Percentiles rank a stretch among this genome's conserved stretches.
Evolutionary conservation across 176 grass and related monocot genomes (phyloP).

Genomic region (Cocos nucifera): DNA sequence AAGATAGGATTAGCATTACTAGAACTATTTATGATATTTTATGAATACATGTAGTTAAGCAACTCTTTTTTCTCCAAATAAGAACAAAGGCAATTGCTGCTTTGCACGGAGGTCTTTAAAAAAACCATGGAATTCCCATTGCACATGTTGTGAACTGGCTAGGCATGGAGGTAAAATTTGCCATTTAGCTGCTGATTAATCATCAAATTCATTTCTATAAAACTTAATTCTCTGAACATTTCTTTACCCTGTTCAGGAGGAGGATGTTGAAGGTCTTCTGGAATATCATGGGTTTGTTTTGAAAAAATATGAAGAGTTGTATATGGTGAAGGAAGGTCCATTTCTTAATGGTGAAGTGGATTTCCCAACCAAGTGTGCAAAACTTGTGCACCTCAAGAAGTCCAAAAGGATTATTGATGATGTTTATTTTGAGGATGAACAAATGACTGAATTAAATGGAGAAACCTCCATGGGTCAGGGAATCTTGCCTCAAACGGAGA

Average conservation of each 20-base stretch:
- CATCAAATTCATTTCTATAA: constrained; percentile 8
- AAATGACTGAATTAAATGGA: constrained; percentile 19
- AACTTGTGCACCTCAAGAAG: constrained; percentile 70
- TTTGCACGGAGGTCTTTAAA: constrained; percentile 75
- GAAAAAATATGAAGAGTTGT: constrained; percentile 68
- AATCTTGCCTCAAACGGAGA: constrained; percentile 11
- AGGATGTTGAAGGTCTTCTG: constrained; percentile 56
- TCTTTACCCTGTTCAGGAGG: constrained; percentile 37
- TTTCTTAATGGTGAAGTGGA: constrained; percentile 71
- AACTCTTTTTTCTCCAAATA: constrained; percentile 39
- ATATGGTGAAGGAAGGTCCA: constrained; percentile 74
- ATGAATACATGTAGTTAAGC: constrained; percentile 24
- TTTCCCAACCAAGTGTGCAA: constrained; percentile 51
- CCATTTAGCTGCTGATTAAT: constrained; percentile 17
- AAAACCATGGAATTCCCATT: constrained; percentile 82
- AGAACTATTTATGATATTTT: neutral
- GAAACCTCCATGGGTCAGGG: constrained; percentile 24
- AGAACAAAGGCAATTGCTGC: constrained; percentile 82
- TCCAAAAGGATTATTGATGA: constrained; percentile 47
- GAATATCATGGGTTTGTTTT: constrained; percentile 71
- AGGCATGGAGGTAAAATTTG: constrained; percentile 60
- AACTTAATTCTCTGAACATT: neutral
- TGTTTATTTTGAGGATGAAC: constrained; percentile 35
- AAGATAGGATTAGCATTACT: too few relatives aligned
- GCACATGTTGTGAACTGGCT: constrained; percentile 61